phyloP scores from a whole-genome alignment of 23 red algal genomes.

The Gracilaria vermiculophylla region DNA sequence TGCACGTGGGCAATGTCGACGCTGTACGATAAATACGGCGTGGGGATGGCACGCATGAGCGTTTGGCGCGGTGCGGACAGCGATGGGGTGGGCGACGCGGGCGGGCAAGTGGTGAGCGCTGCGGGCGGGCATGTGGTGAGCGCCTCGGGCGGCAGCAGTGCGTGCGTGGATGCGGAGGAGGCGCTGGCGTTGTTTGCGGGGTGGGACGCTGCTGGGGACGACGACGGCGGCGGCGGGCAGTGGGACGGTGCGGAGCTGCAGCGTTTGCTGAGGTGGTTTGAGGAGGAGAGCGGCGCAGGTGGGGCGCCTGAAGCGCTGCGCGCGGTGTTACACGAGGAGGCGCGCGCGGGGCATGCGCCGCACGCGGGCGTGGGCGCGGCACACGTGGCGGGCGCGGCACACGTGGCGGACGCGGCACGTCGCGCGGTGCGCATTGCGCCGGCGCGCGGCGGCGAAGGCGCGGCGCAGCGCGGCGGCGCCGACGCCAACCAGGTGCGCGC shows the following conservation, averaged over 20 bases:
- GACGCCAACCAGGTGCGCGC: too few relatives aligned
- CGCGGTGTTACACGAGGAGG: too few relatives aligned
- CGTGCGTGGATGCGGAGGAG: too few relatives aligned
- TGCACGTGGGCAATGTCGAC: background rate
- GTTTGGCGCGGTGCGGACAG: background rate
- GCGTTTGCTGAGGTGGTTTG: too few relatives aligned
- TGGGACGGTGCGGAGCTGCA: background rate
- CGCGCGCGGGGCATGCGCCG: too few relatives aligned
- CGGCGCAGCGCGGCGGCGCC: background rate
- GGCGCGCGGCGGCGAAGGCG: too few relatives aligned
- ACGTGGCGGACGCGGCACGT: background rate
- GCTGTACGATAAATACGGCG: background rate
- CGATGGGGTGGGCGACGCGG: background rate
- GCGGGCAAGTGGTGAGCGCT: background rate
- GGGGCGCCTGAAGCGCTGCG: too few relatives aligned
- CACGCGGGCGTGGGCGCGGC: background rate
- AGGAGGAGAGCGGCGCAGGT: too few relatives aligned
- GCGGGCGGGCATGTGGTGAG: background rate
- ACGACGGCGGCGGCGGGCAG: background rate
- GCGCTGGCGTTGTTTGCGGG: too few relatives aligned
- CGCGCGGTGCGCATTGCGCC: too few relatives aligned
- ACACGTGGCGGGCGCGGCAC: background rate
- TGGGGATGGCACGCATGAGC: background rate
- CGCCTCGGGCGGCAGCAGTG: too few relatives aligned
- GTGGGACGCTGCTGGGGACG: too few relatives aligned